Evolutionary conservation across 306 rosid genomes (phyloP).

Genomic region (Begonia peltatifolia): DNA sequence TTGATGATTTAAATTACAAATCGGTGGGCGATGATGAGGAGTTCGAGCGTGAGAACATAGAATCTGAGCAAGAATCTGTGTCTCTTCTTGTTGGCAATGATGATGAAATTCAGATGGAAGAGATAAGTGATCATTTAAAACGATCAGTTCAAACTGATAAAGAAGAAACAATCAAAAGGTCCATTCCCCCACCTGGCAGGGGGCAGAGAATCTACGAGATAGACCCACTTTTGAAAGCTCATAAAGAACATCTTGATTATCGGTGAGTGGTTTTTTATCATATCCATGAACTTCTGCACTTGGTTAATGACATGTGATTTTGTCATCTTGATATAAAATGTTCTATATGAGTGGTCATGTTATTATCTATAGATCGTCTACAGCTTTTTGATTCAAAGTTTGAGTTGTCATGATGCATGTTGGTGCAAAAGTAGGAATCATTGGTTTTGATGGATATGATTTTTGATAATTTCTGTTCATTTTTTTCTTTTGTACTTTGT

Average conservation of each 20-base stretch:
- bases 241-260: constrained; percentile 65
- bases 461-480: too few species aligned
- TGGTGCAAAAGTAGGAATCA: too few species aligned
- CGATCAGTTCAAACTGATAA: constrained; percentile 10
- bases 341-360: too few species aligned
- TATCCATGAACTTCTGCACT: neutral
- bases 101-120: constrained; percentile 23
- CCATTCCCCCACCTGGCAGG: constrained; percentile 60
- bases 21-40: constrained; percentile 31
- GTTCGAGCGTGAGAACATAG: constrained; percentile 13
- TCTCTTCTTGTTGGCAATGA: constrained; percentile 23
- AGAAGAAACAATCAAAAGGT: constrained; percentile 21
- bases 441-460: too few species aligned
- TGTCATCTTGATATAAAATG: too few species aligned
- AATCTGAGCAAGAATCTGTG: constrained; percentile 14
- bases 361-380: too few species aligned
- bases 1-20: constrained; percentile 27
- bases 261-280: constrained; percentile 44
- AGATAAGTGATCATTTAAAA: constrained; percentile 20
- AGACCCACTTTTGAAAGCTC: constrained; percentile 44
- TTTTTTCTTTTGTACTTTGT: too few species aligned
- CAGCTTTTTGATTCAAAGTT: too few species aligned
- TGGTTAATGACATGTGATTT: neutral
- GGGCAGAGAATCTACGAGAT: constrained; percentile 76
- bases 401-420: too few species aligned